Percentiles rank a stretch among this genome's conserved stretches.
phyloP scores from a whole-genome alignment of 192 early-diverging fungal genomes.

The Coemansia sp. region DNA sequence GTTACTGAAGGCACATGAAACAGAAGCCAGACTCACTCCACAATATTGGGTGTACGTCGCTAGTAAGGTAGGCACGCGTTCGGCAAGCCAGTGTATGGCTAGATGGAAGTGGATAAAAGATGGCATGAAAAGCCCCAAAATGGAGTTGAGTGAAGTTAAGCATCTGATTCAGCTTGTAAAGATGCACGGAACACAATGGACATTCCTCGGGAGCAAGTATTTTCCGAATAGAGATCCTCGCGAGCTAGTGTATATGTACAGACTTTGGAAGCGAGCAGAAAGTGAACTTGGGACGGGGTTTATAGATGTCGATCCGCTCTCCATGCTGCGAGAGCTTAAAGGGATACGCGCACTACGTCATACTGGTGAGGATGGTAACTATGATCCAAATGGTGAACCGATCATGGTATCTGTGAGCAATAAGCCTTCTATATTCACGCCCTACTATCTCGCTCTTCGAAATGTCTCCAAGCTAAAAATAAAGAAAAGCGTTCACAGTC shows the following conservation, averaged over 20 bases:
- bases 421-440: slow-evolving; percentile 14
- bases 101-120: slow-evolving; percentile 18
- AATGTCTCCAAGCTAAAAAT: not conserved
- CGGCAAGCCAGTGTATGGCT: slow-evolving; percentile 29
- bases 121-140: not conserved
- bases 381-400: slow-evolving; percentile 28
- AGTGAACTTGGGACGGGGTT: slow-evolving; percentile 15
- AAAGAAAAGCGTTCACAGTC: not conserved
- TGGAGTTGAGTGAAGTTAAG: slow-evolving; percentile 14
- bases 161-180: slow-evolving; percentile 25
- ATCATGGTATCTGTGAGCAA: slow-evolving; percentile 9
- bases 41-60: slow-evolving; percentile 38
- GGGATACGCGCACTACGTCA: slow-evolving; percentile 36
- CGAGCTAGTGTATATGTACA: slow-evolving; percentile 11
- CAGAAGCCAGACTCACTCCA: slow-evolving; percentile 2
- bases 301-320: slow-evolving; percentile 32
- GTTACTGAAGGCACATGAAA: slow-evolving; percentile 18
- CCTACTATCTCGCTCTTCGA: slow-evolving; percentile 25
- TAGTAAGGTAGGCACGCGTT: slow-evolving; percentile 36
- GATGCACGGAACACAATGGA: slow-evolving; percentile 26
- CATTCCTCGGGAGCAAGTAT: slow-evolving; percentile 8
- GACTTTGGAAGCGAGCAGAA: slow-evolving; percentile 24
- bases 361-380: slow-evolving; percentile 31
- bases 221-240: slow-evolving; percentile 16
- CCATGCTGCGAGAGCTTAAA: slow-evolving; percentile 24